Base-by-base conservation (phyloP, 2,329 filamentous ascomycete species). In the Verticillium albo-atrum region DNA sequence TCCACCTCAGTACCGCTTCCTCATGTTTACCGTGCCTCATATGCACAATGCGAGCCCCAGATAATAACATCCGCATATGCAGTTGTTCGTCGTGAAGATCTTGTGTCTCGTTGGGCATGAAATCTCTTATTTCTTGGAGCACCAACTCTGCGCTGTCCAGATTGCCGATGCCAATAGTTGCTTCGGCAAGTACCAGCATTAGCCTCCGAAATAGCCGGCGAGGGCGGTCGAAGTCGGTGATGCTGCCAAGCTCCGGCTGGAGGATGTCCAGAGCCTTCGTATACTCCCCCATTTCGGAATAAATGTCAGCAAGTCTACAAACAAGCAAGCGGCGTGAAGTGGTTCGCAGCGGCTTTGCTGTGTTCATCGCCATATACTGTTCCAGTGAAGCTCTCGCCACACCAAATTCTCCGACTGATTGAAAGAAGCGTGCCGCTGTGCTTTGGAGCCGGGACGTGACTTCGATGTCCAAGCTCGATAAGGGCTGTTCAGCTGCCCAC, bases 391-490 rank as follows among this genome's bases (percentile, higher is more conserved):
- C 70, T 3, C 61, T 57, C 0, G 72, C 70, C 0, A 69, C 67
- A 0, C 60, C 56, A 12, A 73, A 74, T 17, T 74, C 70, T 0
- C 72, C 72, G 2, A 73, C 65, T 0, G 69, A 72, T 14, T 72
- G 70, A 9, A 74, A 73, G 63, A 67, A 74, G 3, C 67, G 68
- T 0, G 70, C 69, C 1, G 69, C 67, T 0, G 68, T 65, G 10
- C 71, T 70, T 35, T 74, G 72, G 1, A 74, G 68, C 1, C 72
- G 58, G 1, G 68, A 66, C 0, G 71, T 73, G 1, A 74, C 72
- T 52, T 74, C 72, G 10, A 70, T 68, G 6, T 74, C 72, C 6
- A 74, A 63, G 0, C 64, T 66, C 0, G 72, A 74, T 2, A 72
- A 59, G 0, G 72, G 72, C 14, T 67, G 66, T 0, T 66, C 60